Percentiles rank a stretch among this genome's conserved stretches.
These are phyloP conservation scores for Arthrinium phaeospermum DNA, from an alignment of 2,329 filamentous ascomycete genomes.

Conservation along the genomic window DNA sequence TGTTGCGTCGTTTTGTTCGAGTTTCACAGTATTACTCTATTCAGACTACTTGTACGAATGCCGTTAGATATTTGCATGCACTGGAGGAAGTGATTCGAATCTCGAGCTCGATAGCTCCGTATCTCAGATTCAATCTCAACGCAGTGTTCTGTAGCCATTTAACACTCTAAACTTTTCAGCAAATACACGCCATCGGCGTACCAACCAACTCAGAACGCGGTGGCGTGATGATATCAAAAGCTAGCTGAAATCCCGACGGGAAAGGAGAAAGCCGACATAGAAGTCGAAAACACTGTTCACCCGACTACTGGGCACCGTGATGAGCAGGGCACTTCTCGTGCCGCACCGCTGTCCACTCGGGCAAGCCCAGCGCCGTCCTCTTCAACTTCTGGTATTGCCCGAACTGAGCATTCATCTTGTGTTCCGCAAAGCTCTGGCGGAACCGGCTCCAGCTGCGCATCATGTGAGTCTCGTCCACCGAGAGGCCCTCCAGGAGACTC, in stretches of 20 bases:
- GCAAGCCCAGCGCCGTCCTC: background rate
- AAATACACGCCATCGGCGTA: background rate
- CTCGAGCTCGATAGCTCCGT: too few relatives aligned
- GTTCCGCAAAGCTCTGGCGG: background rate
- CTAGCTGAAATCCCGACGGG: background rate
- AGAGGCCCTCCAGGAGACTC: background rate
- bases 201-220: background rate
- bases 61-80: too few relatives aligned
- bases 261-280: background rate
- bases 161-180: too few relatives aligned
- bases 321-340: background rate
- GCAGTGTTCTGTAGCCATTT: too few relatives aligned
- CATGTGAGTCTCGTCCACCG: background rate
- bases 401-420: background rate
- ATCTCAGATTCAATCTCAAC: too few relatives aligned
- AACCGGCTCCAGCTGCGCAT: conserved; percentile 15
- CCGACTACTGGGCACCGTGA: background rate
- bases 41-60: too few relatives aligned
- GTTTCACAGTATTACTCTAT: too few relatives aligned
- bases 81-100: too few relatives aligned
- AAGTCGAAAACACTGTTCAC: background rate
- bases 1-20: too few relatives aligned
- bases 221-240: background rate
- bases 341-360: background rate
- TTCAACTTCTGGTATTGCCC: background rate